phyloP scores from a whole-genome alignment of 768 basidiomycete genomes.

The Rhodotorula diobovata region DNA sequence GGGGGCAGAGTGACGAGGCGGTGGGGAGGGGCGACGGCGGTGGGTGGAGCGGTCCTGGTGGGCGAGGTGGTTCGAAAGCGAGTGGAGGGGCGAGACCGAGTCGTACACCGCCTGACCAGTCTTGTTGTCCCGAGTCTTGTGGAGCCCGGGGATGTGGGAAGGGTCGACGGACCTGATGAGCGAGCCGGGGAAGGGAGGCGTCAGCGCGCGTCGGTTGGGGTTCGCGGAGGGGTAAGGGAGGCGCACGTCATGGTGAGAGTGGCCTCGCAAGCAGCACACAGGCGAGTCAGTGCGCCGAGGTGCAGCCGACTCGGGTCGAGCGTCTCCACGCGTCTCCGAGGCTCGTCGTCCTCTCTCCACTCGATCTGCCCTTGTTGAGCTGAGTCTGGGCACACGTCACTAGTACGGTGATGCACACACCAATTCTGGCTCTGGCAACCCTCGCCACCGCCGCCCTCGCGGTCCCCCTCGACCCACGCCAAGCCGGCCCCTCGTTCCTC shows the following conservation, averaged over 20 bases:
- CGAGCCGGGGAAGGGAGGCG: not conserved
- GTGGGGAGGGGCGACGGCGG: not conserved
- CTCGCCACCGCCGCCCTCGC: not conserved
- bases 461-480: not conserved
- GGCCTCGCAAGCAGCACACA: too few species aligned
- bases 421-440: not conserved
- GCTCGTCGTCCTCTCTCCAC: not conserved
- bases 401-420: not conserved
- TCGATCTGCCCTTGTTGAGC: not conserved
- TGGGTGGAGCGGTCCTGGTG: constrained; percentile 2
- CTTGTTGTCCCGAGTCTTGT: constrained; percentile 2
- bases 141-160: constrained; percentile 15
- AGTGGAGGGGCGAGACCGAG: not conserved
- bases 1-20: not conserved
- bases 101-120: constrained; percentile 23
- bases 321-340: not conserved
- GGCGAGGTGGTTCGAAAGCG: not conserved
- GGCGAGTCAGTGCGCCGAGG: too few species aligned
- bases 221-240: not conserved
- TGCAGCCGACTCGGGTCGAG: not conserved
- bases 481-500: not conserved
- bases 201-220: not conserved
- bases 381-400: not conserved
- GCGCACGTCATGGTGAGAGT: not conserved
- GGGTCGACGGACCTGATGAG: constrained; percentile 17